Conservation (phyloP, 2,329 filamentous ascomycete species). For the Verticillium longisporum region DNA sequence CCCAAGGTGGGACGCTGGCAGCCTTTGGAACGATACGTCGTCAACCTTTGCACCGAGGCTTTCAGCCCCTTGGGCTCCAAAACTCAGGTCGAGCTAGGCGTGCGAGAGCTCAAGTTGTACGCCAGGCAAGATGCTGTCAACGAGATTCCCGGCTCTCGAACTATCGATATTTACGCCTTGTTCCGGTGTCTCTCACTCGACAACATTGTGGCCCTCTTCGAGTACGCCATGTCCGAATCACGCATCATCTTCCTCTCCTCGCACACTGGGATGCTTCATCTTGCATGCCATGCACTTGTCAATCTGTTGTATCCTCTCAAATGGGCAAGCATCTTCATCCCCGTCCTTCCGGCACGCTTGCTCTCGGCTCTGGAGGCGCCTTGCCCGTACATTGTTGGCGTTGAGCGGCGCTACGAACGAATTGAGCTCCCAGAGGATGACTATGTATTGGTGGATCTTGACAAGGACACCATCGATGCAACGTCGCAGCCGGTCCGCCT, state of each 20-base stretch:
- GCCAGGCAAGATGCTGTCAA: slow-evolving; percentile 89
- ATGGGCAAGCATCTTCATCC: slow-evolving; percentile 93
- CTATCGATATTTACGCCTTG: slow-evolving; percentile 85
- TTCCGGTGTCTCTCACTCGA: slow-evolving; percentile 86
- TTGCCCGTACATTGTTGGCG: slow-evolving; percentile 94
- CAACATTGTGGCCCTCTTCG: slow-evolving; percentile 87
- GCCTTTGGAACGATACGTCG: slow-evolving; percentile 90
- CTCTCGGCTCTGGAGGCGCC: slow-evolving; percentile 89
- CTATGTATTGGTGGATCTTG: slow-evolving; percentile 89
- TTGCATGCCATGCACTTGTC: slow-evolving; percentile 80
- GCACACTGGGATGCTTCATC: slow-evolving; percentile 91
- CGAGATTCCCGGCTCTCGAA: slow-evolving; percentile 86
- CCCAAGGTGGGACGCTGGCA: slow-evolving; percentile 92
- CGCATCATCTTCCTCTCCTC: slow-evolving; percentile 95
- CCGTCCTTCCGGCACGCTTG: slow-evolving; percentile 78
- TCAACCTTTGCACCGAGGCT: slow-evolving; percentile 94
- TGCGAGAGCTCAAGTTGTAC: slow-evolving; percentile 85
- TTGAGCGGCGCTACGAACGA: slow-evolving; percentile 84
- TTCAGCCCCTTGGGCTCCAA: slow-evolving; percentile 88
- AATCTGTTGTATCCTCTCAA: slow-evolving; percentile 84
- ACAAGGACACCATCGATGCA: slow-evolving; percentile 83
- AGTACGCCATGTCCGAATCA: slow-evolving; percentile 88
- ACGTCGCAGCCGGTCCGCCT: slow-evolving; percentile 71
- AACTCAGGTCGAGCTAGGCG: slow-evolving; percentile 87
- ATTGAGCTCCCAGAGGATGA: slow-evolving; percentile 88